Base-by-base conservation (phyloP, 1,284 basidiomycete genomes). In the Sporisorium exsertum region DNA sequence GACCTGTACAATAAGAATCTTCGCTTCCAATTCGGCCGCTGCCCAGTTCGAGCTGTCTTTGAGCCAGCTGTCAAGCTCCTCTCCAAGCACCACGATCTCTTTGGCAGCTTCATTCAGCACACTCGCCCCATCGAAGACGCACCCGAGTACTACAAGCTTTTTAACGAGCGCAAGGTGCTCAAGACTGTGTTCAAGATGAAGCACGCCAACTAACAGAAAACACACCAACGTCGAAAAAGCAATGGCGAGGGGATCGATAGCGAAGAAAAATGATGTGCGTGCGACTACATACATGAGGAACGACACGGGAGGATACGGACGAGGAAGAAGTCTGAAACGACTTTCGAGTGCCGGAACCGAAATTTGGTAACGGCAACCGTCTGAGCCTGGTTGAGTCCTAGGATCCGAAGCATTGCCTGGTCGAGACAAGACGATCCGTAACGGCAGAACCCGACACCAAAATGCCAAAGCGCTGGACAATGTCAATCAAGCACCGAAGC, bases 1-100 rank as follows among this genome's bases (percentile, higher is more conserved):
- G 87, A 90, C 49, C 85, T 93, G 46, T 96, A 95, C 86, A 88
- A 90, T 86, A 94, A 94, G 87, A 95, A 94, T 81, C 88, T 85
- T 26, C 77, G 78, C 15, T 77, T 93, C 58, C 91, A 92, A 78
- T 94, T 94, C 83, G 94, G 94, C 10, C 89, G 94, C 18, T 96
- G 94, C 82, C 93, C 93, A 18, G 94, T 84, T 8, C 69, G 78
- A 18, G 75, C 80, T 43, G 71, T 83, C 12, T 84, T 84, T 33
- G 62, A 77, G 22, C 72, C 77, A 4, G 81, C 83, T 4, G 60
- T 85, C 50, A 64, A 81, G 42, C 65, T 84, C 7, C 71, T 84
- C 24, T 37, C 61, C 16, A 59, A 84, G 57, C 66, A 82, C 49
- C 68, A 66, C 46, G 78, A 84, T 24, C 58, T 82, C 10, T 85